Evolutionary conservation across 228 moss, liverwort and hornwort genomes (phyloP).

Genomic region (Sphagnum magellanicum): DNA sequence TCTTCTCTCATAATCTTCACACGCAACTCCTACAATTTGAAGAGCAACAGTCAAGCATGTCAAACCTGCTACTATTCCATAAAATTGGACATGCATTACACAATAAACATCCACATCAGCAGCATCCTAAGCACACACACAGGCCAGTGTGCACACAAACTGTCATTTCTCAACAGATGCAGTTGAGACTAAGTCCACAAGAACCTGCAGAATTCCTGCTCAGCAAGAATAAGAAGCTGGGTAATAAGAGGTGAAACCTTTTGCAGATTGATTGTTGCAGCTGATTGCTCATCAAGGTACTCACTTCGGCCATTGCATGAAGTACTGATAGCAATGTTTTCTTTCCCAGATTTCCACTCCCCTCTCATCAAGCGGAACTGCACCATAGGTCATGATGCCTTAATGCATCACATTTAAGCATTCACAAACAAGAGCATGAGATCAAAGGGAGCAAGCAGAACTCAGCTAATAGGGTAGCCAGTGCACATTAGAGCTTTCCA

Average conservation of each 20-base stretch:
- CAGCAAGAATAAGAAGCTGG: too few species aligned
- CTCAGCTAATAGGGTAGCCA: not conserved
- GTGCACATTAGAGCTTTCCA: not conserved
- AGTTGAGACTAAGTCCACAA: too few species aligned
- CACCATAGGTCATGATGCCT: not conserved
- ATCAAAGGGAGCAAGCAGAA: not conserved
- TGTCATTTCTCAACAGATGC: too few species aligned
- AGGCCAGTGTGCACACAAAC: too few species aligned
- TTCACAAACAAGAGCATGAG: not conserved
- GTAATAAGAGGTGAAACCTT: slow-evolving; percentile 16
- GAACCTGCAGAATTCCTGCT: too few species aligned
- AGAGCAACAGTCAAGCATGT: not conserved
- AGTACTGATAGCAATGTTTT: slow-evolving; percentile 7
- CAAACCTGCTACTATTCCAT: not conserved
- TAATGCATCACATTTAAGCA: not conserved
- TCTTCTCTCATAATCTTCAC: slow-evolving; percentile 59
- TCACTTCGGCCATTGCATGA: slow-evolving; percentile 8
- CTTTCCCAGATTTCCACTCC: slow-evolving; percentile 19
- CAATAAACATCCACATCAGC: too few species aligned
- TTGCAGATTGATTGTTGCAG: slow-evolving; percentile 44
- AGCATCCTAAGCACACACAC: too few species aligned
- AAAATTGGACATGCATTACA: not conserved
- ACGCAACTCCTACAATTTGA: slow-evolving; percentile 29
- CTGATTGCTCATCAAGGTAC: slow-evolving; percentile 30
- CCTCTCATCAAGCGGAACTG: slow-evolving; percentile 58